Base-by-base conservation (phyloP, 163 green algal species). In the Chloroidium sp. region DNA sequence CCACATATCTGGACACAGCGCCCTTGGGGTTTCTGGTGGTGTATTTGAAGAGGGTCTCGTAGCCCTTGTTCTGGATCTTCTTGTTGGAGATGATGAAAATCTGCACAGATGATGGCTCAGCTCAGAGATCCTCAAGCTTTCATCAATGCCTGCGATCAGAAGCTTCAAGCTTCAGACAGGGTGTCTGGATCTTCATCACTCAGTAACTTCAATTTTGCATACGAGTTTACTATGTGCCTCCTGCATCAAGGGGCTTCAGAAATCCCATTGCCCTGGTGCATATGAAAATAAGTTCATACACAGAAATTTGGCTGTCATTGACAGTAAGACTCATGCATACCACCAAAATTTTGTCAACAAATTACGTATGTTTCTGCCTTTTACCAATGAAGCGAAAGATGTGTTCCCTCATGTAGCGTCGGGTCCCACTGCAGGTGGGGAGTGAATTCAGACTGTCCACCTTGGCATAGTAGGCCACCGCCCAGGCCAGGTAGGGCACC, bases 381-480 rank as follows among this genome's bases (percentile, higher is more conserved):
- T 72, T n/a, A 72, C 10, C 6, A 6, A 72, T 10, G 6, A 72
- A n/a, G 6, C 67, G 10, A 10, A 6, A 72, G 6, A 72, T 10
- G 36, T 36, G 36, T 72, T 6, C 67, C 6, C 10, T 72, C 6
- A 72, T 6, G 67, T 72, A 72, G 6, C 10, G 6, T n/a, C 6
- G 6, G 10, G 67, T 10, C 67, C 67, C 67, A 72, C 10, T 6
- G 6, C 6, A 72, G 67, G 6, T n/a, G 67, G 6, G 10, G 67
- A 72, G 6, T 72, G 6, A n/a, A 10, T 10, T n/a, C 6, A 72
- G 6, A 72, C 67, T 10, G 77, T 74, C 1, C 62, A 83, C 86
- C 86, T 94, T 95, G 75, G 90, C 59, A 84, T 92, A 96, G 84
- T 96, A 95, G 4, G 85, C 77, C 10, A 92, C 77, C 0, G 85